These are phyloP conservation scores for Penicillium waksmanii DNA, from an alignment of 495 filamentous ascomycete species.

Conservation along the genomic window DNA sequence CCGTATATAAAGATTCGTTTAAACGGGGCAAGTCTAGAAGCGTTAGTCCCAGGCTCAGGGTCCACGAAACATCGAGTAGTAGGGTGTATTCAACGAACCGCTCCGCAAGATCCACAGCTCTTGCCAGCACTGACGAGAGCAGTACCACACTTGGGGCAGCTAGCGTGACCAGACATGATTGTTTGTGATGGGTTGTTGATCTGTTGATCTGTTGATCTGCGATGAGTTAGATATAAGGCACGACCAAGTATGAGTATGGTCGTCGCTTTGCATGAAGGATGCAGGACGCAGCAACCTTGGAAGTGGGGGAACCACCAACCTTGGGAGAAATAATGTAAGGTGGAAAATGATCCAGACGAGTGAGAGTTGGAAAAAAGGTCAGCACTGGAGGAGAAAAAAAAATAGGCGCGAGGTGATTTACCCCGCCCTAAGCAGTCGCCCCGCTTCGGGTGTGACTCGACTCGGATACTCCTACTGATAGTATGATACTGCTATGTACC, in stretches of 20 bases:
- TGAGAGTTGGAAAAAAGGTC: conserved; percentile 20
- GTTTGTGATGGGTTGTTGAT: conserved; percentile 4
- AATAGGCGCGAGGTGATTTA: conserved; percentile 10
- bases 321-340: neutral
- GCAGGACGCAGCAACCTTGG: neutral
- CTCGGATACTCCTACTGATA: neutral
- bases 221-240: neutral
- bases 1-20: conserved; percentile 3
- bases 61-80: conserved; percentile 6
- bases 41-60: conserved; percentile 14
- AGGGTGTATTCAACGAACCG: conserved; percentile 26
- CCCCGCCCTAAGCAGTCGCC: conserved; percentile 19
- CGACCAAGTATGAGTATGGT: neutral
- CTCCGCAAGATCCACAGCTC: conserved; percentile 44
- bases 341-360: conserved; percentile 11
- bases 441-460: conserved; percentile 14
- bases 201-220: conserved; percentile 2
- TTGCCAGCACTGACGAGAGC: conserved; percentile 29
- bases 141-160: conserved; percentile 44
- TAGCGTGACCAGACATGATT: conserved; percentile 34
- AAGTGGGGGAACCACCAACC: too few species aligned
- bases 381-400: conserved; percentile 11
- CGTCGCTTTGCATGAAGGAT: too few species aligned
- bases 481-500: too few species aligned
- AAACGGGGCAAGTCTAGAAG: conserved; percentile 34